phyloP scores from a whole-genome alignment of 2,329 filamentous ascomycete species.

The Elsinoe fawcettii region DNA sequence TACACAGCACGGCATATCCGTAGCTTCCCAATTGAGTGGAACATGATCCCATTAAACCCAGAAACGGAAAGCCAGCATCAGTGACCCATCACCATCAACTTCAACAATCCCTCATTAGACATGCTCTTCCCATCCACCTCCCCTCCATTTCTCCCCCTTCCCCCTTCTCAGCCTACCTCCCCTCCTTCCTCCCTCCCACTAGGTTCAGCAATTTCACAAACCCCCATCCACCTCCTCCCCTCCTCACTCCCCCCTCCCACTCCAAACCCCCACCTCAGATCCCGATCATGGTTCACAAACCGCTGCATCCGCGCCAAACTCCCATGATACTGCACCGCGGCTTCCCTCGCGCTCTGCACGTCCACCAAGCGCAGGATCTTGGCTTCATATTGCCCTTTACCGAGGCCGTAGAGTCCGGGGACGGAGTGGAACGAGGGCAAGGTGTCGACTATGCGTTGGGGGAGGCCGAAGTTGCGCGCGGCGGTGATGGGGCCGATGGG shows the following conservation, averaged over 20 bases:
- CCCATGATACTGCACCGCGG: conserved; percentile 1
- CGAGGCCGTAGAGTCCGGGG: not conserved
- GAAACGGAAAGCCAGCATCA: no score
- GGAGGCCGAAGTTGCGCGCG: not conserved
- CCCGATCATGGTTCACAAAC: conserved; percentile 8
- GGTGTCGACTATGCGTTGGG: not conserved
- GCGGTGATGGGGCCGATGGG: conserved; percentile 7
- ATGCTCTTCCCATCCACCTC: conserved; percentile 23
- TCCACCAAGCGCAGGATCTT: not conserved
- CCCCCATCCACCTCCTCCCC: conserved; percentile 12
- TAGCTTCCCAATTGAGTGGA: no score
- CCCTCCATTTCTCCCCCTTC: not conserved
- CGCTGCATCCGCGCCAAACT: conserved; percentile 5
- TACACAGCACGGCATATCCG: no score
- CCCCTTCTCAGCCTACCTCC: not conserved
- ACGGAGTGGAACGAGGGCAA: not conserved
- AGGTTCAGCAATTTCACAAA: not conserved
- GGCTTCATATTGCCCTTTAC: not conserved
- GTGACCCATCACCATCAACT: no score
- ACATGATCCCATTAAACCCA: no score
- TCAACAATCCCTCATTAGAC: no score
- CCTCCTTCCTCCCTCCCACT: no score
- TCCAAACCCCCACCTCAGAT: conserved; percentile 5
- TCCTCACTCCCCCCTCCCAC: not conserved
- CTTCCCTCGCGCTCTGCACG: not conserved